Evolutionary conservation across 495 filamentous ascomycete genomes (phyloP).

Genomic region (Articulospora tetracladia): DNA sequence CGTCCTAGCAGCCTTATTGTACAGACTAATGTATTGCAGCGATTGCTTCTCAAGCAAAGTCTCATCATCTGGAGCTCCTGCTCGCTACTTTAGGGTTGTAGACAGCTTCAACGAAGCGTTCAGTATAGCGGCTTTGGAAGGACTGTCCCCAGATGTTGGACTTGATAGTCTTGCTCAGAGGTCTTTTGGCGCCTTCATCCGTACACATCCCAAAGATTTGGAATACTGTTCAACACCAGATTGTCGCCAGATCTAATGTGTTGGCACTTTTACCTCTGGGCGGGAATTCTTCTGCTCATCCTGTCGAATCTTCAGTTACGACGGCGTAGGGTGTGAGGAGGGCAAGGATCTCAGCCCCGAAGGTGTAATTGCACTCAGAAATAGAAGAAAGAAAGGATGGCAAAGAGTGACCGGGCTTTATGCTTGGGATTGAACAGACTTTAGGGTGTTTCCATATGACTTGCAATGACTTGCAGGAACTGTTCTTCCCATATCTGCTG

Average conservation of each 20-base stretch:
- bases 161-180: conserved; percentile 37
- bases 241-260: conserved; percentile 38
- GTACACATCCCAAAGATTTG: conserved; percentile 28
- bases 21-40: conserved; percentile 41
- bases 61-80: conserved; percentile 19
- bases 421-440: conserved; percentile 25
- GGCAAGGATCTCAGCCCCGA: conserved; percentile 29
- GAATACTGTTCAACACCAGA: conserved; percentile 39
- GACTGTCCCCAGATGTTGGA: conserved; percentile 28
- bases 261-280: background rate
- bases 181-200: conserved; percentile 36
- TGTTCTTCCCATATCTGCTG: conserved; percentile 32
- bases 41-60: conserved; percentile 39
- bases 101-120: conserved; percentile 28
- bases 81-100: conserved; percentile 27
- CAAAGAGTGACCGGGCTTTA: conserved; percentile 30
- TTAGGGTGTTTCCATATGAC: conserved; percentile 33
- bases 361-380: conserved; percentile 19
- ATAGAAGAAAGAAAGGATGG: conserved; percentile 26
- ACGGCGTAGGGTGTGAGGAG: conserved; percentile 34
- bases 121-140: conserved; percentile 31
- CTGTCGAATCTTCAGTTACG: conserved; percentile 33
- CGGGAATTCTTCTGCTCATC: conserved; percentile 31
- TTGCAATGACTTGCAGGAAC: conserved; percentile 27
- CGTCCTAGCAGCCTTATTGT: conserved; percentile 32